A percentile compares a stretch with the other conserved stretches of the same genome.
Evolutionary conservation across 306 rosid species (phyloP).

Genomic region (Quercus alba): DNA sequence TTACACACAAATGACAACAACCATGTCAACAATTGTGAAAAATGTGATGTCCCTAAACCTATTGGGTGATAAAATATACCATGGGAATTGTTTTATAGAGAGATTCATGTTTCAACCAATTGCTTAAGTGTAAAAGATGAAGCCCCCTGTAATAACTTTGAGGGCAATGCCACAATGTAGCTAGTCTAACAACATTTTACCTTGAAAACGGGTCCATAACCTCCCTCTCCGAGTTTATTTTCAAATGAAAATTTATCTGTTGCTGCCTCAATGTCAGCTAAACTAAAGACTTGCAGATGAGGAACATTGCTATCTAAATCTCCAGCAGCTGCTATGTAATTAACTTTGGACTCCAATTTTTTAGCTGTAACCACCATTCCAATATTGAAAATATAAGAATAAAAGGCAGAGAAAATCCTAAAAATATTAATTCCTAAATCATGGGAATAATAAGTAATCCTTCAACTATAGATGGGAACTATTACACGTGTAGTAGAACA

Average conservation of each 20-base stretch:
- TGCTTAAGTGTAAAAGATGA: too few relatives aligned
- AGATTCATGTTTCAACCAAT: too few relatives aligned
- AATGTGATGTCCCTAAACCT: too few relatives aligned
- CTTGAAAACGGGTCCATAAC: conserved; percentile 49
- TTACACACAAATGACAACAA: too few relatives aligned
- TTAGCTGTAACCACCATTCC: background rate
- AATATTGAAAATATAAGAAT: background rate
- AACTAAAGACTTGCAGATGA: conserved; percentile 27
- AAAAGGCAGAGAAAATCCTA: background rate
- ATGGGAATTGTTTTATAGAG: too few relatives aligned
- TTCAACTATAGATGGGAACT: background rate
- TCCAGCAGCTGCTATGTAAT: conserved; percentile 1
- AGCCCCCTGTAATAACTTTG: too few relatives aligned
- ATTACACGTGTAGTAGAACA: too few relatives aligned
- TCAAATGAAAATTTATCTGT: conserved; percentile 29
- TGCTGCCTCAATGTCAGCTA: conserved; percentile 24
- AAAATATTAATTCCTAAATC: background rate
- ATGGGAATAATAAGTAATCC: background rate
- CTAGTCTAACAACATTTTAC: conserved; percentile 9
- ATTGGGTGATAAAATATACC: background rate
- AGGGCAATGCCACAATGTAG: too few relatives aligned
- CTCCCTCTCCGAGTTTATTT: conserved; percentile 53
- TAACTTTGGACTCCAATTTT: background rate
- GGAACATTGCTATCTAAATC: conserved; percentile 22
- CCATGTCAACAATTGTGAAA: too few relatives aligned